These are phyloP conservation scores for Linum tenue DNA, from an alignment of 345 rosid genomes.

Conservation along the genomic window DNA sequence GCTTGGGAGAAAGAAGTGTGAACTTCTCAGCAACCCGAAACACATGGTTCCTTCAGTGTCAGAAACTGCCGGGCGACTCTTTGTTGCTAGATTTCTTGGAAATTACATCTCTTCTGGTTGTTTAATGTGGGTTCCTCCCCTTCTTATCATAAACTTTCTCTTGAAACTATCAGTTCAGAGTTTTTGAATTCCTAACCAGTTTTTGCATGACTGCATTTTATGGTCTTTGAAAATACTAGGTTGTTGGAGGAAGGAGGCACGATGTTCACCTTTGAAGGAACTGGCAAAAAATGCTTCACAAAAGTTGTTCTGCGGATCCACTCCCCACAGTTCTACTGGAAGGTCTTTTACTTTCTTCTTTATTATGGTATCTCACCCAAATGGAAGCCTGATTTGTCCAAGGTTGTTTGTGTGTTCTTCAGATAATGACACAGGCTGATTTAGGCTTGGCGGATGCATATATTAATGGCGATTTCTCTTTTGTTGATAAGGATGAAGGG, in stretches of 20 bases:
- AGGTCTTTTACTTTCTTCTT: slow-evolving; percentile 32
- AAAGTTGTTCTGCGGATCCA: slow-evolving; percentile 54
- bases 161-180: too few relatives aligned
- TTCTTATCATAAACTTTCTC: slow-evolving; percentile 5
- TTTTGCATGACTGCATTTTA: too few relatives aligned
- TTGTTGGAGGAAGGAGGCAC: slow-evolving; percentile 89
- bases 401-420: background rate
- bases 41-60: slow-evolving; percentile 70
- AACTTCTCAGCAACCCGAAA: slow-evolving; percentile 47
- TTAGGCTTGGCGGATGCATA: slow-evolving; percentile 86
- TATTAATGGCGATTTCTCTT: slow-evolving; percentile 71
- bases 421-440: slow-evolving; percentile 93
- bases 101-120: slow-evolving; percentile 56
- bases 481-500: slow-evolving; percentile 64
- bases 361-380: background rate
- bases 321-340: slow-evolving; percentile 85
- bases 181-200: too few relatives aligned
- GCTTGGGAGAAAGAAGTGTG: slow-evolving; percentile 35
- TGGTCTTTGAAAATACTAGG: slow-evolving; percentile 21
- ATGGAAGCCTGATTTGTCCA: background rate
- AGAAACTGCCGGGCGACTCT: slow-evolving; percentile 67
- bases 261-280: slow-evolving; percentile 59
- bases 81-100: slow-evolving; percentile 66
- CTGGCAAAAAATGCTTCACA: slow-evolving; percentile 30
- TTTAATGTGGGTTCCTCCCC: slow-evolving; percentile 49